Evolutionary conservation across 169 alveolate genomes (phyloP), one percentile per base, ranked within the genome.

Genomic region (Plasmodium knowlesi): DNA sequence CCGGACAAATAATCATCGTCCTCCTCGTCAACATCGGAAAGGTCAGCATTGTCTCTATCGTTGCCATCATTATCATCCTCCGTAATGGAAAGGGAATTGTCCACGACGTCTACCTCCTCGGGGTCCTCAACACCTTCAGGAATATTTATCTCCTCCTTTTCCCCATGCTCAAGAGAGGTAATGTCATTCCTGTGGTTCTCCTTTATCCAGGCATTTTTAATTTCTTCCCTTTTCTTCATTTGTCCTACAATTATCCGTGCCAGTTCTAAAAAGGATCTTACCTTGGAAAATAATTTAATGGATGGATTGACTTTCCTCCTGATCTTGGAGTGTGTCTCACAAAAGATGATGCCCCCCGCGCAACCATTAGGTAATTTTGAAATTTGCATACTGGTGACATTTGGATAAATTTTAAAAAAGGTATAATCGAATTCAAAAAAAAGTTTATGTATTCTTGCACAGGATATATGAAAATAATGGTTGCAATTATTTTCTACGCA

Each of bases 211-310:
- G 74, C 53, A 70, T 81, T 79, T 25, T 89, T 89, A 14, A 89
- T 89, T 8, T 89, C 94, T 53, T 89, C 94, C 73, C 90, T 89
- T 67, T 89, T 89, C 50, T 89, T 89, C 78, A 89, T 80, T 25
- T 89, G 94, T 16, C 83, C 83, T 43, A 89, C 89, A 10, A 89
- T 81, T 39, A 89, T 89, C 41, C 83, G 81, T 19, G 94, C 94
- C 4, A 89, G 78, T 25, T 89, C 94, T 32, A 89, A 34, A 8
- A 89, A 89, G 4, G 94, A 89, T 30, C 94, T 79, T 37, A 89
- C 34, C 10, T 89, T 89, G 5, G 94, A 80, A 89, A 89, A 89
- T 16, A 89, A 53, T 89, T 89, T 57, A 0, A 89, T 41, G 1
- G 94, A 89, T 6, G 94, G 91, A 46, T 78, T 89, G 10, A 53